Evolutionary conservation across 2,329 filamentous ascomycete genomes (phyloP).

Genomic region (Whalleya microplaca): DNA sequence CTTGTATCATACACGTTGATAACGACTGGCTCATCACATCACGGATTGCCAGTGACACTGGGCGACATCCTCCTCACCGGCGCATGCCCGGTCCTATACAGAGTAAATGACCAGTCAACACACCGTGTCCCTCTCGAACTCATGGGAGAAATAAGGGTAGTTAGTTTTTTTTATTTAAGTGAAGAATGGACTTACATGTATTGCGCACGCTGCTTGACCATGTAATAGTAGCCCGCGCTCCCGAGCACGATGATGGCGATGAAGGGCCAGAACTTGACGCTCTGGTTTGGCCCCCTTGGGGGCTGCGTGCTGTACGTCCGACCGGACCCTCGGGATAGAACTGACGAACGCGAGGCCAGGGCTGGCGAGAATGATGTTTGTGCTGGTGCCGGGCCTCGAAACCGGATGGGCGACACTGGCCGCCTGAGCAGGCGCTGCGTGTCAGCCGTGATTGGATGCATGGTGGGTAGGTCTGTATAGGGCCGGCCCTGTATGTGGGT

Average conservation of each 20-base stretch:
- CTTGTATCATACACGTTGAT: too few relatives aligned
- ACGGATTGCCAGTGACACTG: background rate
- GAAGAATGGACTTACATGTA: conserved; percentile 45
- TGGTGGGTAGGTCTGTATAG: background rate
- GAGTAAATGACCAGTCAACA: background rate
- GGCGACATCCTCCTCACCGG: conserved; percentile 4
- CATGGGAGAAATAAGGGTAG: too few relatives aligned
- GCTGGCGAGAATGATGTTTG: conserved; percentile 1
- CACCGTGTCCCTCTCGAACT: background rate
- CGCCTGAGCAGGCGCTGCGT: conserved; percentile 31
- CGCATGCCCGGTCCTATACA: conserved; percentile 14
- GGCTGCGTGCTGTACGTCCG: conserved; percentile 49
- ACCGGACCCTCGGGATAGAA: background rate
- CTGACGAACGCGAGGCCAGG: background rate
- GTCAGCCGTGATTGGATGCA: background rate
- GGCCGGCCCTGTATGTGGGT: too few relatives aligned
- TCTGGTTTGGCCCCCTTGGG: conserved; percentile 38
- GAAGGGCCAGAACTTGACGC: conserved; percentile 63
- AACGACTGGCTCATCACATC: too few relatives aligned
- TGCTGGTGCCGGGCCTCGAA: conserved; percentile 7
- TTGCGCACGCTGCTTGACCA: conserved; percentile 55
- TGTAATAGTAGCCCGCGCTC: conserved; percentile 52
- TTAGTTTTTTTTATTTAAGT: too few relatives aligned
- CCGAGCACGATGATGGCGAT: conserved; percentile 53
- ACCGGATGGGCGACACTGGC: conserved; percentile 19